Evolutionary conservation across 768 basidiomycete species (phyloP), one percentile per base, ranked within the genome.

Genomic region (Leccinum imitatum): DNA sequence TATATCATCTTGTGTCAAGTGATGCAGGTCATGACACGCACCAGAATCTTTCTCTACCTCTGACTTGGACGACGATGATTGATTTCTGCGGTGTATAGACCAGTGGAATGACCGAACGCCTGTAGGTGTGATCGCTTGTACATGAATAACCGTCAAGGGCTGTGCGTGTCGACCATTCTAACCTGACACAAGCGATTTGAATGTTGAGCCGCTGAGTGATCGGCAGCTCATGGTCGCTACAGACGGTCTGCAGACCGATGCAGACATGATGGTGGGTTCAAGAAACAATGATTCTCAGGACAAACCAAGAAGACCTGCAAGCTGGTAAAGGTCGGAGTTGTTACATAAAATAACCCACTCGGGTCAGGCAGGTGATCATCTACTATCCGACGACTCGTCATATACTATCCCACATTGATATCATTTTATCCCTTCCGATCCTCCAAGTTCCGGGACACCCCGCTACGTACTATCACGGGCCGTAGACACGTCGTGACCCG

Each of bases 51-150:
- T 70, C 53, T 54, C 65, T 54, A 54, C 53, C 50, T 65, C 67
- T 53, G 59, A n/a, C 27, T 56, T 52, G 10, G 57, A 56, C 13
- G 61, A 4, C 35, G 61, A 47, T 2, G 57, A 27, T 57, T 66
- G 60, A n/a, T 64, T 66, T 64, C 66, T 64, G 65, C 65, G 63
- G 62, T 67, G 61, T 66, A 61, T 35, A 50, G 73, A 73, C 59
- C 61, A 66, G 54, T 74, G 71, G 61, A 75, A 73, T 27, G 71
- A 72, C 56, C 71, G 72, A 56, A 65, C 47, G 62, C 61, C 74
- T 73, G 58, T 47, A 44, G 58, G 48, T 56, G 46, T 33, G 30
- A 52, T 52, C 19, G 54, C 37, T 2, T 51, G 37, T 21, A 27
- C n/a, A 48, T 61, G 48, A 62, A 53, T 33, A 53, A 25, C 44